Conservation (phyloP, 208 protist species). For the Trypanosoma lewisi region DNA sequence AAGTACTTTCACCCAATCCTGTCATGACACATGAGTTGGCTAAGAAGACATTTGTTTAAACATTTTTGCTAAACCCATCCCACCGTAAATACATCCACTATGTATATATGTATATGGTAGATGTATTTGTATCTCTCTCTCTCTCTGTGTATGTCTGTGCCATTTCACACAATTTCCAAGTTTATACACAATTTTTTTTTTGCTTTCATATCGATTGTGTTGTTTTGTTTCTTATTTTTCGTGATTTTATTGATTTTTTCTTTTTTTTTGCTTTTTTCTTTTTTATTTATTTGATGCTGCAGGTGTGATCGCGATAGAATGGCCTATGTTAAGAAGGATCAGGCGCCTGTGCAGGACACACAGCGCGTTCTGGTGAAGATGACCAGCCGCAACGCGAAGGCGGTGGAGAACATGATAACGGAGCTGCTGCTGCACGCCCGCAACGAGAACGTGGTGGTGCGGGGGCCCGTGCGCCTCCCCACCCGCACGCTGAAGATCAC, state of each 20-base stretch:
- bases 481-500: constrained; percentile 98
- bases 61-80: no score
- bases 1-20: constrained; percentile 27
- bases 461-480: constrained; percentile 98
- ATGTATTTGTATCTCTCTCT: constrained; percentile 6
- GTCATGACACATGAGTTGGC: constrained; percentile 35
- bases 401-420: constrained; percentile 97
- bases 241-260: background rate
- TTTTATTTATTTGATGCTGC: constrained; percentile 22
- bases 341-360: constrained; percentile 44
- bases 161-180: constrained; percentile 1
- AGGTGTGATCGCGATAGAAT: constrained; percentile 78
- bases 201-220: no score
- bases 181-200: no score
- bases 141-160: constrained; percentile 10
- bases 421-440: constrained; percentile 94
- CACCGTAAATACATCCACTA: no score
- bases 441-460: constrained; percentile 95
- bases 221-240: background rate
- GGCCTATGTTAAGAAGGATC: constrained; percentile 77
- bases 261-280: constrained; percentile 23
- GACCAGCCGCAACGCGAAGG: constrained; percentile 94
- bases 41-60: constrained; percentile 26
- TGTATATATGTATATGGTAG: background rate
- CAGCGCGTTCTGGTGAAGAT: constrained; percentile 98